Evolutionary conservation across 2,329 filamentous ascomycete genomes (phyloP), one percentile per base, ranked within the genome.

Genomic region (Clonostachys solani): DNA sequence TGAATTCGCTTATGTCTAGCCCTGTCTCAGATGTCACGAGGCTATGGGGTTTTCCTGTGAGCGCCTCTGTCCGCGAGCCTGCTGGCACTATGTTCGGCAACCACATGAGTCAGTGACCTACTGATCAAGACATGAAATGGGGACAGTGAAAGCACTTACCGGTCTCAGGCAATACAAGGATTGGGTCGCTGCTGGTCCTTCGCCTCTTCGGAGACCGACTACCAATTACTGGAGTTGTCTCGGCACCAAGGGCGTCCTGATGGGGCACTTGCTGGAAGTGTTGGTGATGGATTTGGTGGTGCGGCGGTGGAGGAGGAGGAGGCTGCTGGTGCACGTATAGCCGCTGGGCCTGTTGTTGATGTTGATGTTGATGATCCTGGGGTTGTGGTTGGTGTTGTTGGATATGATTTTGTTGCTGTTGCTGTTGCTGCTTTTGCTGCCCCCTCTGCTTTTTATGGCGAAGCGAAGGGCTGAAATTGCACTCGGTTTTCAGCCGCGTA

Each of bases 391-490:
- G 49, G 13, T 42, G 51, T 9, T 49, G 42, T n/a, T n/a, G 36
- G 36, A n/a, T n/a, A 38, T n/a, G 36, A 6, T 38, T 15, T 38
- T 17, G 13, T 48, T 43, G 40, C 16, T 46, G 48, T 17, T 49
- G 49, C 36, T 41, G 47, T 34, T 50, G 50, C n/a, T 52, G 50
- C 13, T 56, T 47, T 12, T 46, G 47, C 18, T 52, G 53, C n/a
- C 59, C 60, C 5, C 61, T 58, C 29, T 64, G 60, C 54, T 66
- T 68, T 54, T 59, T 61, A 55, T 67, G 64, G 9, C 63, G 57
- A 38, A 69, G 53, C 6, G 70, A 74, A 4, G 68, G 69, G 50
- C 70, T 74, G 29, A 64, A 73, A 50, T 64, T 72, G 62, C 71
- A 74, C 50, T 67, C 61, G 5, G 65, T 60, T 43, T 66, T 66